A percentile compares a stretch with the other conserved stretches of the same genome.
These are phyloP conservation scores for Scedosporium apiospermum DNA, from an alignment of 2,329 filamentous ascomycete species.

Conservation along the genomic window DNA sequence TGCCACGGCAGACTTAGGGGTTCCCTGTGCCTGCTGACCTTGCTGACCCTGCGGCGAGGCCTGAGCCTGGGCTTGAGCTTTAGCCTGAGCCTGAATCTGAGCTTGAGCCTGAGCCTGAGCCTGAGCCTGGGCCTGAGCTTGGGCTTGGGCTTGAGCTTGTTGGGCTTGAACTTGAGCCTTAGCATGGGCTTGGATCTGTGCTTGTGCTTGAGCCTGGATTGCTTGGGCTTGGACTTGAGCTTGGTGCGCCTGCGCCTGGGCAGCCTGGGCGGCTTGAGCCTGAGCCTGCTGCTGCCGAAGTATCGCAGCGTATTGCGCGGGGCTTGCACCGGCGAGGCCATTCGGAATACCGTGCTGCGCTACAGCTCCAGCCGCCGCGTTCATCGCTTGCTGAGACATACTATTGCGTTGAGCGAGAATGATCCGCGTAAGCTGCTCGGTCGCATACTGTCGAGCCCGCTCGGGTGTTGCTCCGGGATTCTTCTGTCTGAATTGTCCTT, in stretches of 20 bases:
- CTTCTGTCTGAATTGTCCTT: conserved; percentile 40
- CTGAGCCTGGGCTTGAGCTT: conserved; percentile 11
- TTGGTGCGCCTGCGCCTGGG: conserved; percentile 15
- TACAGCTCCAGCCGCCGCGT: conserved; percentile 40
- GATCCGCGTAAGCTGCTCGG: conserved; percentile 36
- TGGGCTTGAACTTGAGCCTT: conserved; percentile 8
- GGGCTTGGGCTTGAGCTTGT: conserved; percentile 6
- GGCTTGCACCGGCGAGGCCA: conserved; percentile 39
- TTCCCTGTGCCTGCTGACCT: not conserved
- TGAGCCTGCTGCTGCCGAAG: conserved; percentile 36
- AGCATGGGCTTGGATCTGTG: not conserved
- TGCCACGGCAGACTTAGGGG: not conserved
- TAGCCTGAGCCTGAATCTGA: conserved; percentile 9
- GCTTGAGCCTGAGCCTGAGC: conserved; percentile 10
- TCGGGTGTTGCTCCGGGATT: conserved; percentile 42
- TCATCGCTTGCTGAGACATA: conserved; percentile 41
- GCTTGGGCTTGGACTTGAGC: conserved; percentile 7
- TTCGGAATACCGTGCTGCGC: conserved; percentile 39
- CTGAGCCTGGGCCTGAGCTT: too few relatives aligned
- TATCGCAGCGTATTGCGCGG: conserved; percentile 51
- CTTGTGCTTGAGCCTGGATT: conserved; percentile 5
- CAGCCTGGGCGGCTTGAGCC: conserved; percentile 7
- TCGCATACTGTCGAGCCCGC: conserved; percentile 39
- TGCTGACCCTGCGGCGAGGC: conserved; percentile 11
- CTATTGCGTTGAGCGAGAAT: conserved; percentile 36